Evolutionary conservation across 805 yeast genomes (phyloP), one percentile per base, ranked within the genome.

Genomic region (Ogataea sp.): DNA sequence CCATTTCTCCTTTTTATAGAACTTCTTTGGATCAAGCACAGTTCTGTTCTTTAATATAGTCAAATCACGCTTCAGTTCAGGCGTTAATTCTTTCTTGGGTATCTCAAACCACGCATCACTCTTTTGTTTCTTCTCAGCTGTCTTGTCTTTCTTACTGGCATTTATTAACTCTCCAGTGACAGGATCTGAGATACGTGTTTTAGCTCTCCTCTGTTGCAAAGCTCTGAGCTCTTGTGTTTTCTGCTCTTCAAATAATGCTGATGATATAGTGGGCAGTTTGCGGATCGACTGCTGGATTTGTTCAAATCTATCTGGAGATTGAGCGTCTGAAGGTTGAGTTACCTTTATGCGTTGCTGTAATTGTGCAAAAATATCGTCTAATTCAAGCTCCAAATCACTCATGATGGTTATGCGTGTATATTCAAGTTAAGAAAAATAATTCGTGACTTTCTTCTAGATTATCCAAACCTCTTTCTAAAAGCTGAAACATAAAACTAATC

Each of bases 21-120:
- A 96, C 51, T 97, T 75, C 63, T 93, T 93, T 7, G 97, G 97
- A 56, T 93, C 97, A 45, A 93, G 69, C 9, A 88, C 96, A 40
- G 83, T 82, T 61, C 98, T 78, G 65, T 90, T 85, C 53, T 86
- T 80, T 43, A 93, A 68, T 14, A 93, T 63, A 52, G 78, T 67
- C 49, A 93, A 56, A 57, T 93, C 97, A 43, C 95, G 70, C 53
- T 83, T 83, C 17, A 84, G 56, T 23, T 72, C 70, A 2, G 81
- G 77, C 9, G 94, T 83, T 43, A 84, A 61, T 49, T 83, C 93
- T 6, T 80, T 78, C 48, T 76, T 79, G 24, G 87, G 86, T 72
- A 89, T 68, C 38, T 77, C 70, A 52, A 86, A 89, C 97, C 97
- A 89, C 44, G 78, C 66, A 24, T 61, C 58, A 1, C 86, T 87